phyloP scores from a whole-genome alignment of 306 rosid species.

The Vachellia collinsii region DNA sequence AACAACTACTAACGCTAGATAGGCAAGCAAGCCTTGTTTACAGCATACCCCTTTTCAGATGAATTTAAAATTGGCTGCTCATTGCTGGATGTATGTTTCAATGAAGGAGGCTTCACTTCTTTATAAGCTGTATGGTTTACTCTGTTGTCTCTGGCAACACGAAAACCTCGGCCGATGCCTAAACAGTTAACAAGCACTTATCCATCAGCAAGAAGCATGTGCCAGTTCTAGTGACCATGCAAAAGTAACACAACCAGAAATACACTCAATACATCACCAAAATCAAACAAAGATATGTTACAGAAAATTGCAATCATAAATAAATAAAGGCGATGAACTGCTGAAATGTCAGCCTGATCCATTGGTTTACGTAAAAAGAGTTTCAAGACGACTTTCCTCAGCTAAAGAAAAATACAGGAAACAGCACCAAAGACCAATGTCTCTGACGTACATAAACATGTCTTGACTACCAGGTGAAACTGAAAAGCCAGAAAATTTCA shows the following conservation, averaged over 20 bases:
- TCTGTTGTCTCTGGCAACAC: constrained; percentile 90
- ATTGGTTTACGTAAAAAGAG: not conserved
- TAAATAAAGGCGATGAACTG: not conserved
- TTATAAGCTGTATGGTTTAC: constrained; percentile 53
- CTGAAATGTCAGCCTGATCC: not conserved
- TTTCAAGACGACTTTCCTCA: not conserved
- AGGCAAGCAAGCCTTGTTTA: not conserved
- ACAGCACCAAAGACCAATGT: constrained; percentile 1
- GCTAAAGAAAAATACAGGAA: not conserved
- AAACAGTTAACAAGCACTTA: constrained; percentile 38
- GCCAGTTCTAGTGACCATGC: not conserved
- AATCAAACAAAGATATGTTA: not conserved
- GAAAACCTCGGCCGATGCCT: constrained; percentile 82
- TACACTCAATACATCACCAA: not conserved
- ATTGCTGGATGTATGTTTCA: constrained; percentile 34
- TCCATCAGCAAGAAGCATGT: constrained; percentile 29
- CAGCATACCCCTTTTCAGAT: constrained; percentile 53
- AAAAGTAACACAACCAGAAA: not conserved
- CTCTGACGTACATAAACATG: not conserved
- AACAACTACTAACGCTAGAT: not conserved
- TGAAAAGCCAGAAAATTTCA: not conserved
- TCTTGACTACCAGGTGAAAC: not conserved
- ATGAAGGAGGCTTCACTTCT: constrained; percentile 64
- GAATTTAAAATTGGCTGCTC: constrained; percentile 33
- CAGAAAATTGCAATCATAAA: not conserved